Conservation (phyloP, 306 rosid species). For the Luffa aegyptiaca region DNA sequence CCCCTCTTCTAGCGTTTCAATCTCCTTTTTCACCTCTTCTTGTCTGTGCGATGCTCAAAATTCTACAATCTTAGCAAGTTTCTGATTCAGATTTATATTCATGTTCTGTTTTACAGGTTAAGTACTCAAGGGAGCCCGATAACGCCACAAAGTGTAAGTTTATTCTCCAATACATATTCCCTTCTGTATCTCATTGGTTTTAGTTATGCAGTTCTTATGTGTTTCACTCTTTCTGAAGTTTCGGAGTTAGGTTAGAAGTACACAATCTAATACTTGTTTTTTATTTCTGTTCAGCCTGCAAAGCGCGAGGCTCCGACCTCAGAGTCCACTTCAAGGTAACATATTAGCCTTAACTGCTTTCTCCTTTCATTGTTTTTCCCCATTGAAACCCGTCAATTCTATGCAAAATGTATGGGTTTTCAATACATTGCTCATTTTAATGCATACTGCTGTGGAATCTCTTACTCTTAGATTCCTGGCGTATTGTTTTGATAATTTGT, state of each 20-base stretch:
- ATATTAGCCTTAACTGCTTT: neutral
- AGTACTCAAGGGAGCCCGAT: conserved; percentile 88
- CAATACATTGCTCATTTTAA: neutral
- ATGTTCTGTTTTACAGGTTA: conserved; percentile 41
- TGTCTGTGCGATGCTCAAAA: neutral
- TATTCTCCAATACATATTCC: neutral
- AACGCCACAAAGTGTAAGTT: conserved; percentile 61
- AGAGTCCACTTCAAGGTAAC: conserved; percentile 92
- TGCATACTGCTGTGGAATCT: neutral
- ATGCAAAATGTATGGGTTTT: neutral
- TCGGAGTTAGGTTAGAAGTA: neutral
- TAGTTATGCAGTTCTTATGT: neutral
- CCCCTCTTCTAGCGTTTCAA: no score
- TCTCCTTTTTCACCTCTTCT: no score
- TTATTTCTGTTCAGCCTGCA: conserved; percentile 55
- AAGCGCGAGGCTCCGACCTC: conserved; percentile 90
- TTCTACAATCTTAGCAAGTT: neutral
- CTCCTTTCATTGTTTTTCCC: neutral
- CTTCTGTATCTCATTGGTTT: neutral
- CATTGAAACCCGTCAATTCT: neutral
- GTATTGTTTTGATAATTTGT: neutral
- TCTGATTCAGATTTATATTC: neutral
- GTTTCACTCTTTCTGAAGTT: neutral
- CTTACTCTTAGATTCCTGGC: neutral
- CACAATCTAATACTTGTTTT: neutral